Conservation (phyloP, 257 asterid genomes). For the Fraxinus cuspidata region DNA sequence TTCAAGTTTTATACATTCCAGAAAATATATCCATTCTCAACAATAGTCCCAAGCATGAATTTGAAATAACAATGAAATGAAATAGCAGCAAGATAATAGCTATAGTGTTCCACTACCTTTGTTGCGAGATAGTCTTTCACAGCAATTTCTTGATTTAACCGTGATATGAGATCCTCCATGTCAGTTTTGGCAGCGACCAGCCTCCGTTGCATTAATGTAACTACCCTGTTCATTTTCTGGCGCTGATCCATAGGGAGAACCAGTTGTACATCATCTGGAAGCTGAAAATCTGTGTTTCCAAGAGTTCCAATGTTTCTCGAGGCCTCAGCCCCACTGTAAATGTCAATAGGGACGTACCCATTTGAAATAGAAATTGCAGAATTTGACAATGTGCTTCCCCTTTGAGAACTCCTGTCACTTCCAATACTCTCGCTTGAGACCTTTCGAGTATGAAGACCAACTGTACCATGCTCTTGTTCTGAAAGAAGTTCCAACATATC, state of each 20-base stretch:
- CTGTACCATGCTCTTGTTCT: conserved; percentile 37
- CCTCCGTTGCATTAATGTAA: conserved; percentile 72
- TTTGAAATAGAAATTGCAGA: conserved; percentile 44
- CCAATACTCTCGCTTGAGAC: conserved; percentile 75
- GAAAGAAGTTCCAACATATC: conserved; percentile 35
- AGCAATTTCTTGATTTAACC: conserved; percentile 93
- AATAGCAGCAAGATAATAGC: not conserved
- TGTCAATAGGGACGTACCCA: conserved; percentile 50
- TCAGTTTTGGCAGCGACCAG: conserved; percentile 82
- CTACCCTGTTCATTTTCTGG: conserved; percentile 74
- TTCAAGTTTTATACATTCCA: not conserved
- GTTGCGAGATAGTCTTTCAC: conserved; percentile 90
- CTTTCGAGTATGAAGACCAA: conserved; percentile 57
- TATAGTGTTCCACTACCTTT: conserved; percentile 27
- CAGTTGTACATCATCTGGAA: conserved; percentile 64
- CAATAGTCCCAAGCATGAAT: not conserved
- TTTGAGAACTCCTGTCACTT: conserved; percentile 68
- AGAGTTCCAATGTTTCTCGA: conserved; percentile 41
- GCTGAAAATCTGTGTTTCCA: conserved; percentile 52
- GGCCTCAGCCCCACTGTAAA: conserved; percentile 47
- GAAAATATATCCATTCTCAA: not conserved
- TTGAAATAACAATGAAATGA: conserved; percentile 16
- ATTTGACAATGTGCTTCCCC: conserved; percentile 62
- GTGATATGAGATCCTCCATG: conserved; percentile 97
- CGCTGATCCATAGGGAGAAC: conserved; percentile 83